Percentiles rank a stretch among this genome's conserved stretches.
phyloP scores from a whole-genome alignment of 2,329 filamentous ascomycete species.

The Chalaropsis thielavioides region DNA sequence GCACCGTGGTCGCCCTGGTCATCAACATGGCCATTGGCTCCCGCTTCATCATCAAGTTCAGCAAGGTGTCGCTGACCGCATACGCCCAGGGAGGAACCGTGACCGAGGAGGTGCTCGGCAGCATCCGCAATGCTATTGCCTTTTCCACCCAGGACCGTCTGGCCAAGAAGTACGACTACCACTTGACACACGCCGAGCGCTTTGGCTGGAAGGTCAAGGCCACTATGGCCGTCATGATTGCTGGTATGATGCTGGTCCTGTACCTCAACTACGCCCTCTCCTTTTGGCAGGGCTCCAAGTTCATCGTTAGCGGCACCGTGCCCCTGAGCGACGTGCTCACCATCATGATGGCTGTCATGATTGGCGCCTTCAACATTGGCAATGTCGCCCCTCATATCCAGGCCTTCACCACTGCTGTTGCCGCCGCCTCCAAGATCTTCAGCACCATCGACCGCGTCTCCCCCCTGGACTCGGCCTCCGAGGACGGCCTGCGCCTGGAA shows the following conservation, averaged over 20 bases:
- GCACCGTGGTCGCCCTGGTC: slow-evolving; percentile 67
- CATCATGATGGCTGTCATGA: slow-evolving; percentile 80
- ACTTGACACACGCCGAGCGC: slow-evolving; percentile 57
- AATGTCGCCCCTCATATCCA: slow-evolving; percentile 76
- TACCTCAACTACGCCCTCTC: slow-evolving; percentile 78
- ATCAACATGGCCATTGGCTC: slow-evolving; percentile 61
- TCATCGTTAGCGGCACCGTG: slow-evolving; percentile 51
- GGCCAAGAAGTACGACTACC: slow-evolving; percentile 68
- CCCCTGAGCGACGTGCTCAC: slow-evolving; percentile 60
- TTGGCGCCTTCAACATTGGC: slow-evolving; percentile 81
- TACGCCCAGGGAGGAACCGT: slow-evolving; percentile 78
- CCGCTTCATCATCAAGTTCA: slow-evolving; percentile 63
- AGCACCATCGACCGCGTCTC: slow-evolving; percentile 81
- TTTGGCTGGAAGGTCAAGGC: slow-evolving; percentile 66
- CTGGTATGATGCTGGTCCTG: slow-evolving; percentile 66
- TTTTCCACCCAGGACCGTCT: slow-evolving; percentile 89
- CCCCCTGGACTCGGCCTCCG: slow-evolving; percentile 61
- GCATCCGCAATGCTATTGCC: slow-evolving; percentile 78
- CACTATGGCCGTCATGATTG: slow-evolving; percentile 63
- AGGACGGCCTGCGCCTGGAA: slow-evolving; percentile 57
- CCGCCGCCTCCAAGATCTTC: slow-evolving; percentile 83
- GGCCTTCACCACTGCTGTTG: slow-evolving; percentile 69
- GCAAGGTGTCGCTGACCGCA: slow-evolving; percentile 59
- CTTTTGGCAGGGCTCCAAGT: slow-evolving; percentile 77
- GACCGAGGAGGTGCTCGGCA: slow-evolving; percentile 88